Evolutionary conservation across 305 asterid genomes (phyloP).

Genomic region (Fraxinus nigra): DNA sequence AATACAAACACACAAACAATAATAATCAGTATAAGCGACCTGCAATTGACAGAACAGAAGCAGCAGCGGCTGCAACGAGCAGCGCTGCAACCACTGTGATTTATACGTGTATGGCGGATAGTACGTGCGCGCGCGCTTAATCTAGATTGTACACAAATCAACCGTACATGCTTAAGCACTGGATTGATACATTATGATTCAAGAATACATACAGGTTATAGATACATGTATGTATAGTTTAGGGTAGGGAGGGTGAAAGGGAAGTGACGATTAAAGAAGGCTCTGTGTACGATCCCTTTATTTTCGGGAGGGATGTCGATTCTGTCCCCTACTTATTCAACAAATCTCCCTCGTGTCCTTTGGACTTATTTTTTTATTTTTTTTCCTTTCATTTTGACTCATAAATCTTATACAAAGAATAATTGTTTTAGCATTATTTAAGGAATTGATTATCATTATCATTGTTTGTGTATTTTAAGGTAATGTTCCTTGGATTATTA

Average conservation of each 20-base stretch:
- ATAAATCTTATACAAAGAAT: not conserved
- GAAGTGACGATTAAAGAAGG: not conserved
- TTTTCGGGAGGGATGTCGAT: constrained; percentile 88
- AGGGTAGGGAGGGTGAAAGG: not conserved
- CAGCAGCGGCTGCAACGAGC: constrained; percentile 49
- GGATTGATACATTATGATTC: not conserved
- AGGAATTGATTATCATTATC: not conserved
- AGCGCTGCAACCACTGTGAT: constrained; percentile 47
- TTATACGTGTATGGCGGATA: not conserved
- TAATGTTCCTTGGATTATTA: not conserved
- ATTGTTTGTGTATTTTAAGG: constrained; percentile 1
- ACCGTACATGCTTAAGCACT: not conserved
- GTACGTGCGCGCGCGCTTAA: not conserved
- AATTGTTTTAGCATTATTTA: not conserved
- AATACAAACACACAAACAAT: not conserved
- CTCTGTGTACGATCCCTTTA: constrained; percentile 47
- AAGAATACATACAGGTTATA: constrained; percentile 11
- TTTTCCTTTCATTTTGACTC: not conserved
- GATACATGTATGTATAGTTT: constrained; percentile 32
- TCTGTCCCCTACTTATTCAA: constrained; percentile 70
- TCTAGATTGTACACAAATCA: not conserved
- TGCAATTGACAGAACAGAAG: constrained; percentile 45
- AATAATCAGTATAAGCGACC: constrained; percentile 22
- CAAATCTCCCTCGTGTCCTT: constrained; percentile 73
- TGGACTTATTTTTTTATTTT: constrained; percentile 18